Evolutionary conservation across 345 rosid genomes (phyloP).

Genomic region (Sisymbrium irio): DNA sequence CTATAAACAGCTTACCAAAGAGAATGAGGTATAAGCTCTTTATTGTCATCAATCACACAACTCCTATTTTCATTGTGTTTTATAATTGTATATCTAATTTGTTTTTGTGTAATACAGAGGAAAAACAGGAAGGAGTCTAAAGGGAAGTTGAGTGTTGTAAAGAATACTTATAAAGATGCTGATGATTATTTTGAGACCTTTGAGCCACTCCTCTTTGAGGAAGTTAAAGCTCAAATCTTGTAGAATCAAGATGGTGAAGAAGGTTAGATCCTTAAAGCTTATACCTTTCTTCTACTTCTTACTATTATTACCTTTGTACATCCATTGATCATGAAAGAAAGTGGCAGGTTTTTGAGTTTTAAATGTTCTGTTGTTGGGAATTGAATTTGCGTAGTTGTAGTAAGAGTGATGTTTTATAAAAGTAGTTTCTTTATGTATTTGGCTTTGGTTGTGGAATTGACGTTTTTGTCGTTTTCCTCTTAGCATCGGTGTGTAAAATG

Average conservation of each 20-base stretch:
- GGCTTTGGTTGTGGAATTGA: background rate
- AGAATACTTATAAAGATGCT: slow-evolving; percentile 59
- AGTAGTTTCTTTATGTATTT: background rate
- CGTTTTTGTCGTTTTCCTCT: background rate
- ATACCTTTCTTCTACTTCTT: background rate
- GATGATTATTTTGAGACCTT: slow-evolving; percentile 79
- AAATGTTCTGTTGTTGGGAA: background rate
- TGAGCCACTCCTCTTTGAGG: slow-evolving; percentile 90
- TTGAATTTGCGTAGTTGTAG: background rate
- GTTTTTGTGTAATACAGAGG: slow-evolving; percentile 27
- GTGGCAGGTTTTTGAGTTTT: background rate
- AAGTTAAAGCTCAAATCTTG: slow-evolving; percentile 84
- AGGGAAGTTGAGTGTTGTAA: slow-evolving; percentile 50
- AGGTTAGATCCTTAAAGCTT: slow-evolving; percentile 41
- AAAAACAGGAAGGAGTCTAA: slow-evolving; percentile 30
- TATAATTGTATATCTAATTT: background rate
- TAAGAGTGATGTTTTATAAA: background rate
- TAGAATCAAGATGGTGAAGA: slow-evolving; percentile 74
- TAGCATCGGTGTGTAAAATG: slow-evolving; percentile 56
- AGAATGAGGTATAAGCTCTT: slow-evolving; percentile 36
- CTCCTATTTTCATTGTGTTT: too few relatives aligned
- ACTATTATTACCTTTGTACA: background rate
- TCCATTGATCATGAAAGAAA: background rate
- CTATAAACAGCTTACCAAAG: slow-evolving; percentile 58
- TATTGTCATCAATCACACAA: background rate